phyloP scores from a whole-genome alignment of 78 protist species.

The Dictyostelium discoideum region DNA sequence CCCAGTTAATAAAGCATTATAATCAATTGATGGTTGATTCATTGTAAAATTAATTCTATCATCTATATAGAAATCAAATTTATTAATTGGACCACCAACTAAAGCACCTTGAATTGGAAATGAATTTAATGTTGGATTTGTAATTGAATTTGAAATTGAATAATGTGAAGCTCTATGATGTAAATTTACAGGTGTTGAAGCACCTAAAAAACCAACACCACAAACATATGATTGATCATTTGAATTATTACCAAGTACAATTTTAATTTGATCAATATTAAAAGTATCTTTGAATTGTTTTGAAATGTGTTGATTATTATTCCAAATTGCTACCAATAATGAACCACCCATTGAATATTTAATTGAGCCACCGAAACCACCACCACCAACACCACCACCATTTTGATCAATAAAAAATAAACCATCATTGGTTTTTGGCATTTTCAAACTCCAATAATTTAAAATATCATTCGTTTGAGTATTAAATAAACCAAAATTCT shows the following conservation, averaged over 20 bases:
- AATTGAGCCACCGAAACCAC: not conserved
- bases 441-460: not conserved
- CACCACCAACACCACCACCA: not conserved
- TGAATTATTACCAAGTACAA: not conserved
- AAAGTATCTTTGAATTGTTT: not conserved
- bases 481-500: not conserved
- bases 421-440: slow-evolving; percentile 7
- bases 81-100: slow-evolving; percentile 42
- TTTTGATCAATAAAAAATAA: not conserved
- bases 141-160: not conserved
- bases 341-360: not conserved
- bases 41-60: not conserved
- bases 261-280: not conserved
- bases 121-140: not conserved
- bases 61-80: not conserved
- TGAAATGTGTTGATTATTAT: not conserved
- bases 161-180: slow-evolving; percentile 62
- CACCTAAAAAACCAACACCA: slow-evolving; percentile 15
- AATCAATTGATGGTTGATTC: slow-evolving; percentile 16
- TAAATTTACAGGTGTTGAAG: slow-evolving; percentile 17
- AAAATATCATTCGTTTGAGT: not conserved
- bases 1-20: not conserved
- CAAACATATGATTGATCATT: not conserved
- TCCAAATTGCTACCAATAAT: not conserved
- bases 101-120: slow-evolving; percentile 41